These are phyloP conservation scores for Mediolabrus comicus DNA, from an alignment of 108 stramenopile genomes.

Conservation along the genomic window DNA sequence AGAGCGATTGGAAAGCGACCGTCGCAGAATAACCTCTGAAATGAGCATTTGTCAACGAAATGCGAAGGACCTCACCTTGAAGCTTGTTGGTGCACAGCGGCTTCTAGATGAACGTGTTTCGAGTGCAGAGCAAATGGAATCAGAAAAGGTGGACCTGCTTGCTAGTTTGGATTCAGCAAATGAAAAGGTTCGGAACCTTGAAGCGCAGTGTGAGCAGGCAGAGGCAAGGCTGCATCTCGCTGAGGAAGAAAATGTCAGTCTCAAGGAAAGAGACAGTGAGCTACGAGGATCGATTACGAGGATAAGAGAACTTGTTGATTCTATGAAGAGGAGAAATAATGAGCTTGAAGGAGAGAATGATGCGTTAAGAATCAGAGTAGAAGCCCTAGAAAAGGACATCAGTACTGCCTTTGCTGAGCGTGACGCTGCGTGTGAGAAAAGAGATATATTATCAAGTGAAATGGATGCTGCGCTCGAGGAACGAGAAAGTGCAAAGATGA, in stretches of 20 bases:
- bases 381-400: constrained; percentile 8
- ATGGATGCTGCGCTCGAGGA: constrained; percentile 13
- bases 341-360: constrained; percentile 31
- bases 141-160: not conserved
- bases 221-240: constrained; percentile 11
- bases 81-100: not conserved
- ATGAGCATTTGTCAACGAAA: not conserved
- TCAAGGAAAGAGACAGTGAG: constrained; percentile 6
- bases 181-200: constrained; percentile 5
- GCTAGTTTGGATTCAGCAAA: constrained; percentile 3
- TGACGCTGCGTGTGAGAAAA: constrained; percentile 1
- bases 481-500: constrained; percentile 11
- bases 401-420: constrained; percentile 8
- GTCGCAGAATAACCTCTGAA: not conserved
- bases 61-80: not conserved
- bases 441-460: constrained; percentile 3
- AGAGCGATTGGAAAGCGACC: not conserved
- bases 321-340: constrained; percentile 21
- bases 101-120: not conserved
- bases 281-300: constrained; percentile 9
- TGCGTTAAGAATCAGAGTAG: not conserved
- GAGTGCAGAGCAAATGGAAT: not conserved
- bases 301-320: constrained; percentile 25
- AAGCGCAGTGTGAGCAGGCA: constrained; percentile 27
- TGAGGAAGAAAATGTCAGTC: constrained; percentile 14